Evolutionary conservation across 2,329 filamentous ascomycete species (phyloP).

Genomic region (Neospermospora avenae): DNA sequence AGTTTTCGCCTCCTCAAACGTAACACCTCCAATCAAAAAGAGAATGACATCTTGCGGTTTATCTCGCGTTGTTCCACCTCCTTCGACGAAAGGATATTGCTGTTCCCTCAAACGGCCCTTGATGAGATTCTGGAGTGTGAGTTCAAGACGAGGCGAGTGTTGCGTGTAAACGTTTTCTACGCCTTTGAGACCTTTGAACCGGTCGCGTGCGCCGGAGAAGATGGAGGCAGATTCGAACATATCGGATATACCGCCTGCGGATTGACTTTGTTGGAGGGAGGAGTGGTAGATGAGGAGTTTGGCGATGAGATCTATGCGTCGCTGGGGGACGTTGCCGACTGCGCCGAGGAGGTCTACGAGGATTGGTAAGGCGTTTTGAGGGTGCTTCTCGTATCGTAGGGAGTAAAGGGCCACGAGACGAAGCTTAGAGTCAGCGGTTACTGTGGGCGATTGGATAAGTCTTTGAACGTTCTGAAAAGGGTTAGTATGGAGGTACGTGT

Average conservation of each 20-base stretch:
- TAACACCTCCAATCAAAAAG: constrained; percentile 90
- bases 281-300: constrained; percentile 83
- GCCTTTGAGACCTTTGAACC: constrained; percentile 92
- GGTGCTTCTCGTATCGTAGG: constrained; percentile 83
- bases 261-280: constrained; percentile 75
- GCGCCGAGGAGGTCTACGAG: constrained; percentile 83
- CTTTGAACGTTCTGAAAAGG: constrained; percentile 69
- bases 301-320: constrained; percentile 74
- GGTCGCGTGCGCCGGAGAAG: constrained; percentile 80
- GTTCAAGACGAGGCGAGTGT: constrained; percentile 84
- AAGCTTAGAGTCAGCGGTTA: constrained; percentile 80
- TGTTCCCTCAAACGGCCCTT: constrained; percentile 84
- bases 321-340: constrained; percentile 73
- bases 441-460: constrained; percentile 75
- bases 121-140: constrained; percentile 86
- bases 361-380: constrained; percentile 77
- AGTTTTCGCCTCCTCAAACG: constrained; percentile 96
- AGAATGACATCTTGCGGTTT: constrained; percentile 96
- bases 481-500: constrained; percentile 25
- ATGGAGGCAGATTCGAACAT: constrained; percentile 90
- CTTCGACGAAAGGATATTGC: constrained; percentile 91
- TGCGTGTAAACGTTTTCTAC: constrained; percentile 99
- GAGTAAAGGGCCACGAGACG: constrained; percentile 92
- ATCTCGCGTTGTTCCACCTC: constrained; percentile 79
- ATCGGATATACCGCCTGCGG: constrained; percentile 79